Conservation (phyloP, 257 asterid genomes). For the Solanum tarapatanum region DNA sequence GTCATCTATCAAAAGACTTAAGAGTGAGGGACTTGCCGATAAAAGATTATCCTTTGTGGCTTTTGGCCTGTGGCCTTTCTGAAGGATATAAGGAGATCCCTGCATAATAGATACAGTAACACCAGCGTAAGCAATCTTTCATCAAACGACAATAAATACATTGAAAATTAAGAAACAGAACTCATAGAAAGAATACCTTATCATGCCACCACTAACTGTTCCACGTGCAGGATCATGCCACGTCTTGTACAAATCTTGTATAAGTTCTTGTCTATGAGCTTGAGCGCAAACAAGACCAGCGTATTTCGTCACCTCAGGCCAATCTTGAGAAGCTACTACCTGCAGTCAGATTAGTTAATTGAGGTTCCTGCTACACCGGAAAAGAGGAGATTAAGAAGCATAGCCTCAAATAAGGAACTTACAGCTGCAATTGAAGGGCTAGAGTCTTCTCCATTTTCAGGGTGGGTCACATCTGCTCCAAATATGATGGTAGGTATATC, state of each 20-base stretch:
- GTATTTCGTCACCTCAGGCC: slow-evolving; percentile 99
- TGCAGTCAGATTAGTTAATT: slow-evolving; percentile 7
- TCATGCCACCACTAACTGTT: slow-evolving; percentile 96
- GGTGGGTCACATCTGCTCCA: slow-evolving; percentile 99
- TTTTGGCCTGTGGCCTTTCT: slow-evolving; percentile 97
- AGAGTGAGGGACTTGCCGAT: slow-evolving; percentile 35
- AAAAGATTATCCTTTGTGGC: slow-evolving; percentile 96
- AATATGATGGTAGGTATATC: slow-evolving; percentile 96
- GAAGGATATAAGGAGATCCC: slow-evolving; percentile 95
- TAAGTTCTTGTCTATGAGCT: slow-evolving; percentile 95
- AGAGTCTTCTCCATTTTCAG: slow-evolving; percentile 97
- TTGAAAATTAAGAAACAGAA: neutral
- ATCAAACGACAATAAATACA: neutral
- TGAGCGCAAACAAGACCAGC: slow-evolving; percentile 98
- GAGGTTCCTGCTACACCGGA: neutral
- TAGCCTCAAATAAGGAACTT: slow-evolving; percentile 9
- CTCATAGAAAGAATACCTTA: slow-evolving; percentile 34
- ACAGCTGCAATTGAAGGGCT: slow-evolving; percentile 99
- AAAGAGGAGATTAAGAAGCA: neutral
- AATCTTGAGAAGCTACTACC: slow-evolving; percentile 99
- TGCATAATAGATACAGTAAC: slow-evolving; percentile 17
- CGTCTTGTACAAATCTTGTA: slow-evolving; percentile 91
- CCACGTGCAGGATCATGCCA: slow-evolving; percentile 98
- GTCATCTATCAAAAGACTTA: neutral
- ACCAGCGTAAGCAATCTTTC: neutral